Evolutionary conservation across 2,329 filamentous ascomycete species (phyloP), one percentile per base, ranked within the genome.

Genomic region (Aspergillus fumigatiaffinis): DNA sequence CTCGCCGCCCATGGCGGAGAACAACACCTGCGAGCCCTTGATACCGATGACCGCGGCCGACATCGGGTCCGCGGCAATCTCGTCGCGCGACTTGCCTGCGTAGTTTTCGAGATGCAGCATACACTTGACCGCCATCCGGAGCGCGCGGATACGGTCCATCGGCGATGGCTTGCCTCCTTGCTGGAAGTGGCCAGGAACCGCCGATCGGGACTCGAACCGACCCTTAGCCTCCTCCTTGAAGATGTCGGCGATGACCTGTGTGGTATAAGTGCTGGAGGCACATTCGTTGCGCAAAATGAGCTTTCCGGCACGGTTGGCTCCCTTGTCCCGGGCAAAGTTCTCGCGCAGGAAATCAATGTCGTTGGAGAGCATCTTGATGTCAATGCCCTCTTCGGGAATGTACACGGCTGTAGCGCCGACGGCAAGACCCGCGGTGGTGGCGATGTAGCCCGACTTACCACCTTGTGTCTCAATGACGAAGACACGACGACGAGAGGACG

Each of bases 401-500:
- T 99, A 99, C 12, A 97, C 92, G 1, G 93, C 92, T 14, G 90
- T 83, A 8, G 94, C 94, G 55, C 94, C 94, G 17, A 97, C 91
- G n/a, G 88, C 87, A 14, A 99, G 85, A 51, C 93, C 94, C 14
- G 90, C 92, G 55, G 97, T 84, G 0, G 91, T 96, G 28, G 93
- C 93, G 58, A 97, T 85, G 75, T 97, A 99, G 21, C 94, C 94
- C 4, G 91, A 97, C 56, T 90, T 87, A 38, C 94, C 94, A 67
- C 94, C 94, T 78, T 99, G 94, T 0, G 94, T 97, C 78, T 99
- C 94, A 54, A 99, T 93, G 53, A 99, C 92, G 76, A 99, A 99
- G 54, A 97, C 93, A 60, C 94, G 87, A 48, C 94, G 88, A 57
- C 94, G 88, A 1, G 92, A 95, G 1, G 94, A 92, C 1, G 92